These are phyloP conservation scores for Aspergillus quadrilineatus DNA, from an alignment of 2,329 filamentous ascomycete genomes.

Conservation along the genomic window DNA sequence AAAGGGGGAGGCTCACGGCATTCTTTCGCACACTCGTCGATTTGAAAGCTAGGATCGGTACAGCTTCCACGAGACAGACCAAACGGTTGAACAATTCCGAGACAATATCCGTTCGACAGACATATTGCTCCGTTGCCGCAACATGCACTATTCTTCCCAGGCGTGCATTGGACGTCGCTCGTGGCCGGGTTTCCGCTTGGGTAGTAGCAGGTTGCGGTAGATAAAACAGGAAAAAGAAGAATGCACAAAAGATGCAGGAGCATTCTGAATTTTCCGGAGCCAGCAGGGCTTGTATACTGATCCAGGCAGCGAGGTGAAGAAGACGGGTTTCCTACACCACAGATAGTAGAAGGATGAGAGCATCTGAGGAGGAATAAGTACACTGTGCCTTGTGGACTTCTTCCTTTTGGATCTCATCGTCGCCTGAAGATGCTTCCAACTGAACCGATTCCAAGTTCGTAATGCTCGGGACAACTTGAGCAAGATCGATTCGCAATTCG, in stretches of 20 bases:
- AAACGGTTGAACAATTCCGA: background rate
- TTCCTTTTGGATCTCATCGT: too few species aligned
- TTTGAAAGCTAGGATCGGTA: background rate
- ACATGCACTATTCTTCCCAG: background rate
- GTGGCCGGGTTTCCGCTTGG: background rate
- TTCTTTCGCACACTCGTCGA: background rate
- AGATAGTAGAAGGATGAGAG: too few species aligned
- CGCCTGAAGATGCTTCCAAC: too few species aligned
- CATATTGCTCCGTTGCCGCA: background rate
- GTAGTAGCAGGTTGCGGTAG: background rate
- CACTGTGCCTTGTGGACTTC: too few species aligned
- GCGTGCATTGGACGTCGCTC: background rate
- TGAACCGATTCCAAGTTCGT: too few species aligned
- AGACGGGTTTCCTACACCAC: too few species aligned
- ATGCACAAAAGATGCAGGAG: background rate
- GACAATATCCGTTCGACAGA: background rate
- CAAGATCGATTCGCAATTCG: too few species aligned
- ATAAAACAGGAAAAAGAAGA: background rate
- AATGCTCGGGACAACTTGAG: too few species aligned
- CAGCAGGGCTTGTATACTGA: background rate
- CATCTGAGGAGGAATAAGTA: too few species aligned
- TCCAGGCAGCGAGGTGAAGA: too few species aligned
- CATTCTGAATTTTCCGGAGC: background rate
- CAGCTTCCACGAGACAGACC: background rate
- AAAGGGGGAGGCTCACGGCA: background rate